Evolutionary conservation across 2,329 filamentous ascomycete genomes (phyloP).

Genomic region (Ceratocystis harringtonii): DNA sequence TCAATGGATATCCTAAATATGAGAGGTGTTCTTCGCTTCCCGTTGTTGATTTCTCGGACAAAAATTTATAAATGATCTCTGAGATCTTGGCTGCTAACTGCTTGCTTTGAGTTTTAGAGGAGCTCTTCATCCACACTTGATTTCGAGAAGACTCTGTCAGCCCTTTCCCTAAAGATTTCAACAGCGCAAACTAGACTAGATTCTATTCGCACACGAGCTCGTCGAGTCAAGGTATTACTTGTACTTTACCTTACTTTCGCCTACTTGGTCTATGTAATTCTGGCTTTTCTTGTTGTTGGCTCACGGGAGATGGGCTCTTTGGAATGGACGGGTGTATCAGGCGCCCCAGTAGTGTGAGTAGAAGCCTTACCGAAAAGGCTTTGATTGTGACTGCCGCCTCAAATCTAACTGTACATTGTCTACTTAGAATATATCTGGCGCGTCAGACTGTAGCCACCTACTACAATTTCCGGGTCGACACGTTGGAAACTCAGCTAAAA

Average conservation of each 20-base stretch:
- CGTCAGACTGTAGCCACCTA: slow-evolving; percentile 51
- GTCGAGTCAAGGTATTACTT: slow-evolving; percentile 70
- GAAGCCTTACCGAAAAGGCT: background rate
- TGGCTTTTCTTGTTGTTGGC: slow-evolving; percentile 72
- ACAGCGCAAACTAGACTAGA: slow-evolving; percentile 61
- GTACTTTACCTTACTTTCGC: slow-evolving; percentile 82
- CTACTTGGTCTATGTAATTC: slow-evolving; percentile 73
- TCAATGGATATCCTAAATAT: background rate
- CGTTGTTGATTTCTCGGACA: too few species aligned
- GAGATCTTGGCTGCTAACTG: background rate
- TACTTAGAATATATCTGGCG: slow-evolving; percentile 60
- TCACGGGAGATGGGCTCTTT: slow-evolving; percentile 59
- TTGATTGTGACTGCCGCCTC: background rate
- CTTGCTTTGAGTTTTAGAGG: slow-evolving; percentile 35
- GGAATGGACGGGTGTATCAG: slow-evolving; percentile 66
- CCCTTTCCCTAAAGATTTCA: slow-evolving; percentile 68
- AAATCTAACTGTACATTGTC: background rate
- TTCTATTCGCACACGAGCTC: slow-evolving; percentile 51
- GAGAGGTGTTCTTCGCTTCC: background rate
- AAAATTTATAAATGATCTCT: background rate
- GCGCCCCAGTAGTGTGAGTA: slow-evolving; percentile 61
- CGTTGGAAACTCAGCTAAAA: slow-evolving; percentile 53
- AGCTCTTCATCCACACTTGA: slow-evolving; percentile 70
- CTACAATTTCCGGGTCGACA: slow-evolving; percentile 69
- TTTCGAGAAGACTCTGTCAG: slow-evolving; percentile 81